Evolutionary conservation across 129 eudicot species (phyloP), one percentile per base, ranked within the genome.

Genomic region (Tagetes patula): DNA sequence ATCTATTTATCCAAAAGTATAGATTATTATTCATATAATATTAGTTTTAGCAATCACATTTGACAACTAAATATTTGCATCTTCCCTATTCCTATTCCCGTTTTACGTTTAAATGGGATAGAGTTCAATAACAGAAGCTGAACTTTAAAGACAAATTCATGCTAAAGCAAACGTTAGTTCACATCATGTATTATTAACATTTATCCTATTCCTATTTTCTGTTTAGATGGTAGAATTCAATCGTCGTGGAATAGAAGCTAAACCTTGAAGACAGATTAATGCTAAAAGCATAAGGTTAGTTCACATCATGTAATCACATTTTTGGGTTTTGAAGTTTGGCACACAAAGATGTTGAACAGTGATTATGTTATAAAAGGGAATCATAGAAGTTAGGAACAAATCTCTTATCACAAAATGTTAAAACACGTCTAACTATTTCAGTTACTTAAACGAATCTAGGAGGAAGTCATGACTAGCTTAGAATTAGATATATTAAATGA

Each of bases 381-480:
- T 20, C 12, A 53, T 64, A 2, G 14, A 53, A 39, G 42, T 53
- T 30, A 7, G n/a, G 40, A 32, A 39, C 1, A 75, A 31, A 52
- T 12, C 43, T 65, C 31, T 53, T 9, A 37, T 32, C 58, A 69
- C 12, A 13, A 5, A 20, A 12, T 7, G 34, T 31, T 14, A 11
- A 37, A 37, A 9, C 48, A 47, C 55, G 43, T 31, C 10, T 6
- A 54, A 48, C 32, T 49, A 70, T 61, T 30, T 59, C 67, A 32
- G 58, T 40, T 9, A 65, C 27, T 54, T 30, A 52, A 46, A 54
- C 75, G 39, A 39, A 45, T 46, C 8, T 76, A 8, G 61, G 60
- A 69, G 70, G 37, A 45, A 50, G 27, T 11, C 62, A 34, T 43
- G 58, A 45, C 39, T n/a, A 37, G 50, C 70, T 80, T 69, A 59